Base-by-base conservation (phyloP, 2,329 filamentous ascomycete species). In the Apiospora arundinis region DNA sequence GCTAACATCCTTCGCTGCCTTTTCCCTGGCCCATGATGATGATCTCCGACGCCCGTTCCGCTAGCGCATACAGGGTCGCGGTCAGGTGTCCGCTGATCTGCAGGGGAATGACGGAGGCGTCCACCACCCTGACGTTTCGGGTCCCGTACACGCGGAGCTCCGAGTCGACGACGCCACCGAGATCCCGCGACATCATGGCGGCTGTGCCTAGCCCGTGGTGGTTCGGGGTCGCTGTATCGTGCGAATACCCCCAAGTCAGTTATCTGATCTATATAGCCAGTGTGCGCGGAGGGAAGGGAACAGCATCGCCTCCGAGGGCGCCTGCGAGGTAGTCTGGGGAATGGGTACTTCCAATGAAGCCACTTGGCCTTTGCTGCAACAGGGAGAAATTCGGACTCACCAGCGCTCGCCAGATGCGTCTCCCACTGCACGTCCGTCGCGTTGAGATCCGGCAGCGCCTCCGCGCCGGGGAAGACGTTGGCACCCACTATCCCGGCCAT, bases 31-130 rank as follows among this genome's bases (percentile, higher is more conserved):
- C 48, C 16, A 60, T 60, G 6, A 81, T 60, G 6, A 81, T 80
- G 9, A 81, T 75, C 1, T 78, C 75, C 42, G 82, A 75, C 4
- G 77, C 78, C 75, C 85, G 87, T 77, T 89, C 87, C 11, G 81
- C 87, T 69, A 88, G 77, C 75, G 86, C 87, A 73, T 89, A 89
- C 8, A 89, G 81, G 0, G 84, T 84, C 68, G 86, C 85, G 67
- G 87, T 86, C 45, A 87, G 84, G 23, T 87, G 82, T 1, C 76
- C 85, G 83, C 79, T 87, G 78, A 74, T 83, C 81, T 81, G 86
- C 81, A 86, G 79, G 2, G 86, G 86, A 45, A 88, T 77, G 18
- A 87, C 76, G 1, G 83, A 85, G 0, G 84, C 86, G 75, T 89
- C 87, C 3, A 85, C 83, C 0, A 88, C 82, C 14, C 86, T 81